Base-by-base conservation (phyloP, 2,329 filamentous ascomycete genomes). In the Fusarium marasasianum region DNA sequence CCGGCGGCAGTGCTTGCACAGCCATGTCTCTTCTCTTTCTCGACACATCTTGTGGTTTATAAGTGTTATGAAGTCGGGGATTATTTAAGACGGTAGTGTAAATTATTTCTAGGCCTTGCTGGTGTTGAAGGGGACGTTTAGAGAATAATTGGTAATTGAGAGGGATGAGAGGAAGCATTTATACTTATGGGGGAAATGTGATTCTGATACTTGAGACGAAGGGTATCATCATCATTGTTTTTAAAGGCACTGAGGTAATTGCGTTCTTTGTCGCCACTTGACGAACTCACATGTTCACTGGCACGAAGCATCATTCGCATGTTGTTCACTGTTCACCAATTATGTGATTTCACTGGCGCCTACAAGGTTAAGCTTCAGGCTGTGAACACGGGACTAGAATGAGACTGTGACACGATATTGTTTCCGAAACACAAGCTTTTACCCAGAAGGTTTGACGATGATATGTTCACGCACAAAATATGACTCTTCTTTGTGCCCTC, bases 91-190 rank as follows among this genome's bases (percentile, higher is more conserved):
- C 20, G 20, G 40, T 17, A 8, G 12, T 29, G 6, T 17, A 11
- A 11, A 29, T 0, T 22, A 5, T 20, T 47, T 31, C 1, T 6
- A 29, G 17, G 26, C 8, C 15, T 31, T 33, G 47, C 10, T 9
- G 15, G 8, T 4, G 4, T 18, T 14, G 8, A 20, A 20, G 18
- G 12, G 2, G 31, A 24, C 0, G 17, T 8, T 6, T 0, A 1
- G 5, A 11, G 11, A 26, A 20, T 1, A 3, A 3, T 20, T 12
- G 5, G 8, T 6, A 11, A 20, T 26, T 6, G 3, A 4, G n/a
- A 24, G 22, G 15, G n/a, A 53, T 5, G n/a, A 20, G 31, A 53
- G 48, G 9, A 11, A 2, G 9, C 2, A 4, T 37, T 26, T 53
- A 37, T 53, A 37, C 18, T 20, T 53, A 15, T 26, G 5, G 6